Evolutionary conservation across 2,329 filamentous ascomycete genomes (phyloP).

Genomic region (Ophiostoma sp.): DNA sequence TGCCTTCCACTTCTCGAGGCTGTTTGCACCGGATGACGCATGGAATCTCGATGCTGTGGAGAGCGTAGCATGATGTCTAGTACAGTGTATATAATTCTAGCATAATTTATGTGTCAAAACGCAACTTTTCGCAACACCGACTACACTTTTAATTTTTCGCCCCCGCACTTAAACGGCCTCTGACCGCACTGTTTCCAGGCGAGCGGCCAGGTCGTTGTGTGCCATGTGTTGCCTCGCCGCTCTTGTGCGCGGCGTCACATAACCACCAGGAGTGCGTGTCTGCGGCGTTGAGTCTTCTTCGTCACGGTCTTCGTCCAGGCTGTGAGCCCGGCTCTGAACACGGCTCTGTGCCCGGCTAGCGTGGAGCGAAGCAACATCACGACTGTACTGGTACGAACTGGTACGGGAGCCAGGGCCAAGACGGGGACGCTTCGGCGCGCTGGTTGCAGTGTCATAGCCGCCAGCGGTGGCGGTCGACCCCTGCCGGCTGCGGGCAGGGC

Average conservation of each 20-base stretch:
- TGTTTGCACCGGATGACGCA: conserved; percentile 19
- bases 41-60: conserved; percentile 19
- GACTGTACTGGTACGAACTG: conserved; percentile 21
- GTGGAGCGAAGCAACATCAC: conserved; percentile 13
- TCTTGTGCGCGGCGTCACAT: not conserved
- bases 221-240: not conserved
- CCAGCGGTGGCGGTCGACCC: not conserved
- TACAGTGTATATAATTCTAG: not conserved
- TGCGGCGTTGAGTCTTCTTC: not conserved
- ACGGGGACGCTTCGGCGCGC: not conserved
- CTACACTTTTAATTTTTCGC: not conserved
- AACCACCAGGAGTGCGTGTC: not conserved
- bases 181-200: not conserved
- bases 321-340: conserved; percentile 15
- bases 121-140: not conserved
- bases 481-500: not conserved
- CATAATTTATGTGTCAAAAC: too few relatives aligned
- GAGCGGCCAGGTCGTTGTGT: not conserved
- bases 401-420: conserved; percentile 20
- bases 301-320: conserved; percentile 14
- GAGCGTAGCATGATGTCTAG: not conserved
- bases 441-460: too few relatives aligned
- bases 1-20: conserved; percentile 8
- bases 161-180: not conserved
- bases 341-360: conserved; percentile 18